A percentile compares a stretch with the other conserved stretches of the same genome.
These are phyloP conservation scores for Thielaviopsis ethacetica DNA, from an alignment of 2,329 filamentous ascomycete genomes.

Conservation along the genomic window DNA sequence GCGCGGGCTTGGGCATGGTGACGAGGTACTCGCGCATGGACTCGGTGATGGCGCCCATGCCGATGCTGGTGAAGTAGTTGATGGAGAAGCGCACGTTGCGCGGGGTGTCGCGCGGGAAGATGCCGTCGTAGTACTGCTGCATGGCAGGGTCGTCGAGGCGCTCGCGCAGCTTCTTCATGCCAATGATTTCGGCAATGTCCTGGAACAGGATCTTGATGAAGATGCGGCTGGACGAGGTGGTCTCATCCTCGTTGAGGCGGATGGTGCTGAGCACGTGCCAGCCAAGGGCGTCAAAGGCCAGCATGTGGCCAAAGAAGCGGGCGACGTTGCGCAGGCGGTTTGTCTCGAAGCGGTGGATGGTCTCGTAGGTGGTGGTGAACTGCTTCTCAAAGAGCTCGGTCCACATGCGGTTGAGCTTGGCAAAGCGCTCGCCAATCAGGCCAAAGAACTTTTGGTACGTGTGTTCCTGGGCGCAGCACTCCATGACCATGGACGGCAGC, in stretches of 20 bases:
- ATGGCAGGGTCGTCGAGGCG: conserved; percentile 66
- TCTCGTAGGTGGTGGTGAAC: conserved; percentile 90
- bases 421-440: conserved; percentile 82
- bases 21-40: conserved; percentile 84
- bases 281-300: conserved; percentile 73
- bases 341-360: conserved; percentile 92
- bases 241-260: conserved; percentile 91
- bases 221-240: conserved; percentile 88
- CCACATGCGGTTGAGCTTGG: conserved; percentile 92
- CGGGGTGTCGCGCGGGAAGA: conserved; percentile 81
- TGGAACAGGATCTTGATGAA: conserved; percentile 98
- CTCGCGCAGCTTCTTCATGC: conserved; percentile 62
- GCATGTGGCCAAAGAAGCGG: conserved; percentile 81
- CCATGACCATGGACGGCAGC: conserved; percentile 89
- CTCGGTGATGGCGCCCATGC: conserved; percentile 87
- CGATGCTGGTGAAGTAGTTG: conserved; percentile 98
- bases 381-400: conserved; percentile 78
- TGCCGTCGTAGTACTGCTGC: conserved; percentile 59
- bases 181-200: conserved; percentile 73
- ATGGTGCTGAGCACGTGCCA: conserved; percentile 81
- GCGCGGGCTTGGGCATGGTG: conserved; percentile 71
- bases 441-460: conserved; percentile 98
- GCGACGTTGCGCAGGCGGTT: conserved; percentile 91
- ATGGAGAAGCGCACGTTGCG: conserved; percentile 91
- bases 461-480: conserved; percentile 90